Conservation (phyloP, 169 alveolate species). For the Cryptosporidium meleagridis region DNA sequence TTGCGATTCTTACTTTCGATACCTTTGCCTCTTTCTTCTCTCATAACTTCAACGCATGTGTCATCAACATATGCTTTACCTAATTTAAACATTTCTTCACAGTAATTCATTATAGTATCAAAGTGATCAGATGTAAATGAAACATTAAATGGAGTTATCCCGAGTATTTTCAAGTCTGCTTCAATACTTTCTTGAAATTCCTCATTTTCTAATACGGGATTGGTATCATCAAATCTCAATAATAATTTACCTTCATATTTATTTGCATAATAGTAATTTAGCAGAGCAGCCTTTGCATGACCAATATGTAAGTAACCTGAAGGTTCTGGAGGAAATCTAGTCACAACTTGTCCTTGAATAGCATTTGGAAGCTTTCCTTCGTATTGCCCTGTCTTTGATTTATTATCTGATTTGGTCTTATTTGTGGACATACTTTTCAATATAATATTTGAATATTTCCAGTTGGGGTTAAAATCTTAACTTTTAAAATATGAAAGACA, state of each 20-base stretch:
- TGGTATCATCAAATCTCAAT: constrained; percentile 98
- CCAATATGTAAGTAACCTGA: constrained; percentile 99
- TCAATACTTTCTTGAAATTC: constrained; percentile 94
- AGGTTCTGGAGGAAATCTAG: constrained; percentile 99
- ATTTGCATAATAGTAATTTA: constrained; percentile 94
- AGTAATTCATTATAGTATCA: constrained; percentile 87
- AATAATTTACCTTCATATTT: constrained; percentile 95
- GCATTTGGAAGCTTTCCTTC: constrained; percentile 90
- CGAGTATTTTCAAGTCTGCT: constrained; percentile 91
- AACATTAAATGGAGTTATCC: constrained; percentile 89
- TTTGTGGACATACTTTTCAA: constrained; percentile 34
- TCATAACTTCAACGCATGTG: constrained; percentile 95
- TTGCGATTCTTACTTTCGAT: constrained; percentile 89
- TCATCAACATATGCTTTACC: constrained; percentile 97
- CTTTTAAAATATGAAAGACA: too few species aligned
- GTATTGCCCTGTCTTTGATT: constrained; percentile 68
- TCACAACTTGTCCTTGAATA: constrained; percentile 95
- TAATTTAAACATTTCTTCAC: constrained; percentile 87
- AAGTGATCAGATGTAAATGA: constrained; percentile 96
- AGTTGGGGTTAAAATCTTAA: neutral
- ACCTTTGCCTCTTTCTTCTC: constrained; percentile 95
- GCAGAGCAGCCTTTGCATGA: constrained; percentile 98
- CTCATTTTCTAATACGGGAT: constrained; percentile 95
- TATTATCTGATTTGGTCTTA: constrained; percentile 17
- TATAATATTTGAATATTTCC: too few species aligned